Evolutionary conservation across 257 asterid genomes (phyloP), one percentile per base, ranked within the genome.

Genomic region (Nicotiana paniculata): DNA sequence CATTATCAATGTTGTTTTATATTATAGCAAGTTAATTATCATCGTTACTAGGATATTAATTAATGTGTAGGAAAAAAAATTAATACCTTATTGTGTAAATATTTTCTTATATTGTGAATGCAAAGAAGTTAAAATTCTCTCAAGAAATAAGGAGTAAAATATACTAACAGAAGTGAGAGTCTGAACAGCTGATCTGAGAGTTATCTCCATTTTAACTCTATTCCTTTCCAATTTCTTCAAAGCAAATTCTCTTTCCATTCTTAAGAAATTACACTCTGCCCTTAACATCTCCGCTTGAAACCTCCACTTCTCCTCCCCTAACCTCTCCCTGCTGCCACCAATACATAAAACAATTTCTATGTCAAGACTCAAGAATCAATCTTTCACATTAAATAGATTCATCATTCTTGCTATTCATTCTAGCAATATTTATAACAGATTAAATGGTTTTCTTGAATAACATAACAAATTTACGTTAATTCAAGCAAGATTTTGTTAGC

Each of bases 241-340:
- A 84, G 95, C 96, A 15, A 90, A 85, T 82, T 91, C 97, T 81
- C 97, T 91, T 46, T 95, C 98, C 90, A 89, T 90, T 77, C 98
- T 90, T 88, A 93, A 64, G 68, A 91, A 89, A 66, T 88, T 91
- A 64, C 98, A 95, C 82, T 92, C 98, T 2, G 97, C 98, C 85
- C 97, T 90, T 81, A 93, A 87, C 64, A 95, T 92, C 90, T 93
- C 98, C 39, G 97, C 97, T 76, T 95, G 96, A 81, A 93, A 91
- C 93, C 88, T 88, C 97, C 97, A 93, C 51, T 90, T 90, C 86
- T 90, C 97, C 85, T 88, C 97, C 87, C 67, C 88, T 67, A 87
- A 81, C 74, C 13, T 61, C 33, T 13, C 63, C 63, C 63, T 51
- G 15, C 26, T 61, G 28, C 62, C 79, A 48, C 43, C 26, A 46